phyloP scores from a whole-genome alignment of 805 yeast genomes.

The Candida pseudoglaebosa region DNA sequence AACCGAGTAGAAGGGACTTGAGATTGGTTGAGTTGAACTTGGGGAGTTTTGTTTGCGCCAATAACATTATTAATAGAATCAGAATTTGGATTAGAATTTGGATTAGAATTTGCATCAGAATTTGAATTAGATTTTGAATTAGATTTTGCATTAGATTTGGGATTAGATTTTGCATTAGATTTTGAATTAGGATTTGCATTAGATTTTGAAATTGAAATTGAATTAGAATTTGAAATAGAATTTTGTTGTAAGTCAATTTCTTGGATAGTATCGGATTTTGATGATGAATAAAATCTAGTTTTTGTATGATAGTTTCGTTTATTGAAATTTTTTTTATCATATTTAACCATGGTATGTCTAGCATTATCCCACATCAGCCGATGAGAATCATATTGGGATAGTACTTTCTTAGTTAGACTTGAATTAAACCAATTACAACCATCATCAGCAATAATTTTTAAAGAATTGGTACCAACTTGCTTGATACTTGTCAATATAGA shows the following conservation, averaged over 20 bases:
- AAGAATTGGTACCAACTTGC: background rate
- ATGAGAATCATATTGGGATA: background rate
- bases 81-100: no score
- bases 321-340: background rate
- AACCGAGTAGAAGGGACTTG: conserved; percentile 84
- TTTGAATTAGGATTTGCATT: no score
- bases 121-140: no score
- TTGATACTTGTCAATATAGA: background rate
- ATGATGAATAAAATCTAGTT: background rate
- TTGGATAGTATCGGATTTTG: background rate
- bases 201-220: no score
- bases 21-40: conserved; percentile 52
- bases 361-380: background rate
- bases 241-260: background rate
- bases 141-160: no score
- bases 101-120: no score
- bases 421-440: background rate
- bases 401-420: background rate
- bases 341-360: background rate
- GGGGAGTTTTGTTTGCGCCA: conserved; percentile 21
- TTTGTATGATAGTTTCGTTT: background rate
- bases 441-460: background rate
- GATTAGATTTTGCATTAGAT: no score
- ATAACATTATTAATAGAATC: conserved; percentile 9
- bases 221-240: no score